These are phyloP conservation scores for Macrophomina phaseolina DNA, from an alignment of 2,329 filamentous ascomycete species.

Conservation along the genomic window DNA sequence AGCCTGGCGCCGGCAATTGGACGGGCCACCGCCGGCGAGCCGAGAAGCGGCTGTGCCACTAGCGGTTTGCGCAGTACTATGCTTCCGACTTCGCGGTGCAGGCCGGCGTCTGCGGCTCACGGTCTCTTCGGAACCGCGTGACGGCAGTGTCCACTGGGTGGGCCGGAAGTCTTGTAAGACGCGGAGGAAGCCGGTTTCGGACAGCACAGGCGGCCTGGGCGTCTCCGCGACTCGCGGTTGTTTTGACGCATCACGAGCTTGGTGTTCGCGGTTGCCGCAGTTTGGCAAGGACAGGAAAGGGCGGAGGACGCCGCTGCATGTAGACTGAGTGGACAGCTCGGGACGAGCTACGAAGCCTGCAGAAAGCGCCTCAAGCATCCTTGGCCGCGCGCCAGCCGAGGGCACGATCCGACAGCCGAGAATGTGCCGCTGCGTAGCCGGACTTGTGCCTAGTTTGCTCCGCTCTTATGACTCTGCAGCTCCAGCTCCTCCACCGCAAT, in stretches of 20 bases:
- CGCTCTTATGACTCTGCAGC: background rate
- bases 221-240: background rate
- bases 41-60: background rate
- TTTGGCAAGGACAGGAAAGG: background rate
- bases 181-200: conserved; percentile 14
- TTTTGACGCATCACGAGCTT: background rate
- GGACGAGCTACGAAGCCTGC: background rate
- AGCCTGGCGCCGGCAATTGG: background rate
- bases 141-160: background rate
- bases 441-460: background rate
- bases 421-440: background rate
- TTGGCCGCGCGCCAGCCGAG: background rate
- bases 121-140: conserved; percentile 1
- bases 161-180: background rate
- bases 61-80: background rate
- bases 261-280: background rate
- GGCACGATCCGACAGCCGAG: background rate
- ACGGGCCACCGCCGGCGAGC: background rate
- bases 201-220: background rate
- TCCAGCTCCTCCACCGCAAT: conserved; percentile 10
- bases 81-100: background rate
- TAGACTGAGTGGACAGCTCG: background rate
- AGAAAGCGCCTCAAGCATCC: background rate
- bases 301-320: background rate
- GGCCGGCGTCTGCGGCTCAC: background rate